phyloP scores from a whole-genome alignment of 2,329 filamentous ascomycete species.

The Botrytis porri region DNA sequence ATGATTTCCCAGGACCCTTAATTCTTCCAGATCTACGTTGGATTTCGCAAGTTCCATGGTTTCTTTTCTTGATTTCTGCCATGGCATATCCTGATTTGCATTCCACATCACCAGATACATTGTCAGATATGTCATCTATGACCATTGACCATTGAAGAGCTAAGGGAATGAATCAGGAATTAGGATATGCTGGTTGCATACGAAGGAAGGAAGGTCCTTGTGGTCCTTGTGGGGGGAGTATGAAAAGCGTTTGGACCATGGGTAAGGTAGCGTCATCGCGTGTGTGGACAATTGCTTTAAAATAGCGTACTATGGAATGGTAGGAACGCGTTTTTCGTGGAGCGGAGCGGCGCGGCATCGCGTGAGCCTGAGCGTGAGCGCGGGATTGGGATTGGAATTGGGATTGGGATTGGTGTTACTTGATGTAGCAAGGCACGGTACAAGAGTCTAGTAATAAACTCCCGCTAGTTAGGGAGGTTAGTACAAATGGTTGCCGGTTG shows the following conservation, averaged over 20 bases:
- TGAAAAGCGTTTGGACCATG: background rate
- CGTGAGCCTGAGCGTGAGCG: slow-evolving; percentile 4
- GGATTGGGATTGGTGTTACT: background rate
- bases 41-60: background rate
- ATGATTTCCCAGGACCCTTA: slow-evolving; percentile 5
- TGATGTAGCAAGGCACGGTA: background rate
- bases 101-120: background rate
- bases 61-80: background rate
- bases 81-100: background rate
- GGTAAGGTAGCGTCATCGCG: background rate
- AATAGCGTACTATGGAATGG: background rate
- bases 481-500: background rate
- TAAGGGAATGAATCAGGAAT: background rate
- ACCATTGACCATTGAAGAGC: background rate
- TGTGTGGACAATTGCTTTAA: background rate
- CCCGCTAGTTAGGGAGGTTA: background rate
- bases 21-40: background rate
- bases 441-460: background rate
- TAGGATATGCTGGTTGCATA: background rate
- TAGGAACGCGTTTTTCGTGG: background rate
- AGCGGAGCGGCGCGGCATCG: slow-evolving; percentile 5
- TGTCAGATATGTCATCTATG: background rate
- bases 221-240: background rate
- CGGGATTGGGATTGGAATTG: background rate
- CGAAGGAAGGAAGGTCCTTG: slow-evolving; percentile 1